Percentiles rank a stretch among this genome's conserved stretches.
These are phyloP conservation scores for Yueomyces sp. DNA, from an alignment of 805 yeast species.

Conservation along the genomic window DNA sequence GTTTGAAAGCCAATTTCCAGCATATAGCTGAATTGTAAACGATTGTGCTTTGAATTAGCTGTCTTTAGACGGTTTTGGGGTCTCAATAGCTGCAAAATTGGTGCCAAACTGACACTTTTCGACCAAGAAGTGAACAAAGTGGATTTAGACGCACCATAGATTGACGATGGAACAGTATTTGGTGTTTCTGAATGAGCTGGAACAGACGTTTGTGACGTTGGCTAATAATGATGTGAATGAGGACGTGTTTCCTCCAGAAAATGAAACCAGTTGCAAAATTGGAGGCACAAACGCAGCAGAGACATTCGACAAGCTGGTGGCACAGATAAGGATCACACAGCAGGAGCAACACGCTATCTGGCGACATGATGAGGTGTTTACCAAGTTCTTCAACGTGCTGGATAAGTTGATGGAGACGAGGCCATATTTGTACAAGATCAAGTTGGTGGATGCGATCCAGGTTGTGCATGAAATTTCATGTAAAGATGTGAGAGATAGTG, in stretches of 20 bases:
- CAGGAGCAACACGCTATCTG: constrained; percentile 2
- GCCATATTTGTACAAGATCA: constrained; percentile 6
- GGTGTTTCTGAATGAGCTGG: background rate
- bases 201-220: background rate
- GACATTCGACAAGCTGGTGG: background rate
- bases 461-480: constrained; percentile 8
- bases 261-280: background rate
- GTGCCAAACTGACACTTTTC: too few species aligned
- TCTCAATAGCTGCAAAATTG: too few species aligned
- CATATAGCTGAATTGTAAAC: too few species aligned
- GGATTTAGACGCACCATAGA: too few species aligned
- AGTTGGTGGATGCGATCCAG: constrained; percentile 3
- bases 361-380: constrained; percentile 12
- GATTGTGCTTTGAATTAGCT: too few species aligned
- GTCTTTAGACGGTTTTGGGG: too few species aligned
- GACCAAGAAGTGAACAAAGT: too few species aligned
- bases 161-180: background rate
- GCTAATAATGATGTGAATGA: background rate
- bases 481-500: constrained; percentile 5
- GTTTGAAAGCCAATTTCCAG: too few species aligned
- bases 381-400: constrained; percentile 17
- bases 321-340: background rate
- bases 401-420: constrained; percentile 13
- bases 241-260: background rate
- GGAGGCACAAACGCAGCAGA: background rate